Evolutionary conservation across 192 early-diverging fungal species (phyloP), one percentile per base, ranked within the genome.

Genomic region (Gonapodya sp.): DNA sequence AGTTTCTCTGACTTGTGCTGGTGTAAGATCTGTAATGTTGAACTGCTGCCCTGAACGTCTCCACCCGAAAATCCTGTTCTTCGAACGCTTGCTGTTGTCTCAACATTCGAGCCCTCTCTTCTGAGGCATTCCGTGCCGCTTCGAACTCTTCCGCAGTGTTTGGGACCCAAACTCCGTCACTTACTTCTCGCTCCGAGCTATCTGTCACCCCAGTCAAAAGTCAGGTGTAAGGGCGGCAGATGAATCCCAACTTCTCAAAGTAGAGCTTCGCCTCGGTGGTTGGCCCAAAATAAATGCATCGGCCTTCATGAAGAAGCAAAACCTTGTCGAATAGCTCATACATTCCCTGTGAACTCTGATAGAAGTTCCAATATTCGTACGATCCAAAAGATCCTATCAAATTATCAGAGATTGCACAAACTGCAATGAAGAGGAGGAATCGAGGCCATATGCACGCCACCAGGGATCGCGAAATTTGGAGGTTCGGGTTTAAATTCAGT

Each of bases 311-410:
- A 0, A 94, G 80, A 30, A 94, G 86, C 79, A 94, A 83, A 8
- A 91, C 88, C 79, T 85, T 92, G 84, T 94, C 92, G 83, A 94
- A 94, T 32, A 93, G 82, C 35, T 88, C 83, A 82, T 90, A 94
- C 73, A 94, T 94, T 86, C 87, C 93, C 82, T 96, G 92, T 1
- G 93, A 92, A 1, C 92, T 91, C 86, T 93, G 91, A 84, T 89
- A 91, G 18, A 92, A 84, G 88, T 86, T n/a, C 84, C 64, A 30
- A 72, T 18, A 30, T 18, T 72, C 16, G 64, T 72, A 16, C 30
- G 16, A 30, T 30, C 64, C 16, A 72, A 30, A 30, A 18, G 30
- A 30, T 72, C 64, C 16, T 30, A 72, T 30, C 16, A 72, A 16
- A 72, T 16, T 30, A 16, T 16, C 16, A 72, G 64, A 16, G 64